Percentiles rank a stretch among this genome's conserved stretches.
Evolutionary conservation across 768 basidiomycete genomes (phyloP).

Genomic region (Termitomyces sp.): DNA sequence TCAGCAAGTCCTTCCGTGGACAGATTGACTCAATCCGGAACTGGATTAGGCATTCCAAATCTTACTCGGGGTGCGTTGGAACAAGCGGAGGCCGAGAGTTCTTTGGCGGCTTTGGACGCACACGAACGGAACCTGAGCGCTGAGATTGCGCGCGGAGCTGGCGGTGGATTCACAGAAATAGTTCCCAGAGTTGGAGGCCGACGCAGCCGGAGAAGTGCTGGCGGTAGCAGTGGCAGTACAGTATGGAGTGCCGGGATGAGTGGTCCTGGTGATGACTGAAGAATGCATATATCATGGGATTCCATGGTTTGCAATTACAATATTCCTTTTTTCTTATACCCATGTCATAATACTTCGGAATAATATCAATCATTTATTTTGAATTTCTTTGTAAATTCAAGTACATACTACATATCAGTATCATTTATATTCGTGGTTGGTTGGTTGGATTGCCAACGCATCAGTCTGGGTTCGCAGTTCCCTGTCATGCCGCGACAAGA

Average conservation of each 20-base stretch:
- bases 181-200: slow-evolving; percentile 47
- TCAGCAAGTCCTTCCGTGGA: slow-evolving; percentile 36
- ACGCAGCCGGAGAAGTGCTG: slow-evolving; percentile 52
- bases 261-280: slow-evolving; percentile 37
- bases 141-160: slow-evolving; percentile 70
- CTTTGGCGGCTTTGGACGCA: slow-evolving; percentile 72
- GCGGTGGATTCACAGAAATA: slow-evolving; percentile 79
- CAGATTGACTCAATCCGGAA: slow-evolving; percentile 16
- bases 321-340: slow-evolving; percentile 4
- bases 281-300: background rate
- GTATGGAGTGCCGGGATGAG: slow-evolving; percentile 88
- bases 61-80: slow-evolving; percentile 74
- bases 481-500: no score
- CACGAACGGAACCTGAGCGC: slow-evolving; percentile 67
- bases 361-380: background rate
- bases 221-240: slow-evolving; percentile 71
- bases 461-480: no score
- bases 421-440: no score
- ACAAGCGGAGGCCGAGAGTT: slow-evolving; percentile 73
- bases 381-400: no score
- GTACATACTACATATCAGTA: no score
- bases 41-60: slow-evolving; percentile 33
- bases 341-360: background rate
- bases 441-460: no score
- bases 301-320: background rate